Conservation (phyloP, 1,139 yeast species). For the Wickerhamomyces sp. region DNA sequence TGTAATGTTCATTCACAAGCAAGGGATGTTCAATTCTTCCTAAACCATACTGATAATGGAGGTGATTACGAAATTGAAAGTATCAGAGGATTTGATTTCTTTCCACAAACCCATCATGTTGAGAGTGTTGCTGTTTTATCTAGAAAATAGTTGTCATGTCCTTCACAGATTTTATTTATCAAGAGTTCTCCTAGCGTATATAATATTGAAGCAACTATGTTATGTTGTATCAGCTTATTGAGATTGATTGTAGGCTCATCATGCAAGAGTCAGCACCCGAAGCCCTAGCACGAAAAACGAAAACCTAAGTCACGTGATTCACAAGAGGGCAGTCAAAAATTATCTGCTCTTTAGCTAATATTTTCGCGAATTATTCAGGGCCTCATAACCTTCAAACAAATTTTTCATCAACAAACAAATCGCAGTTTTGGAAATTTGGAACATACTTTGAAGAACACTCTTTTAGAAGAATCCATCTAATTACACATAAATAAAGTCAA, state of each 20-base stretch:
- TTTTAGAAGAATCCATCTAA: not conserved
- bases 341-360: not conserved
- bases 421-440: not conserved
- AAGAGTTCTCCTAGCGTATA: not conserved
- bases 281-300: not conserved
- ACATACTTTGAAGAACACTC: not conserved
- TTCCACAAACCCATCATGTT: constrained; percentile 97
- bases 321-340: not conserved
- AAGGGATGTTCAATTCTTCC: constrained; percentile 80
- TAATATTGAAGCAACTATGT: too few relatives aligned
- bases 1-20: constrained; percentile 99
- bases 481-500: constrained; percentile 35
- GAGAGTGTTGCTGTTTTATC: constrained; percentile 87
- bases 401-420: constrained; percentile 2
- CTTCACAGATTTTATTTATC: not conserved
- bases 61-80: constrained; percentile 65
- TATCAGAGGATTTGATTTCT: constrained; percentile 91
- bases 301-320: constrained; percentile 1
- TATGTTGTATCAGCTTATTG: too few relatives aligned
- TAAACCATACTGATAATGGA: constrained; percentile 63
- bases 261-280: not conserved
- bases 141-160: constrained; percentile 19
- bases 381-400: constrained; percentile 10
- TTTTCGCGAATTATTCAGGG: constrained; percentile 1
- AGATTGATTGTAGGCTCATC: too few relatives aligned